A percentile compares a stretch with the other conserved stretches of the same genome.
Evolutionary conservation across 495 filamentous ascomycete species (phyloP).

Genomic region (Monascus purpureus): DNA sequence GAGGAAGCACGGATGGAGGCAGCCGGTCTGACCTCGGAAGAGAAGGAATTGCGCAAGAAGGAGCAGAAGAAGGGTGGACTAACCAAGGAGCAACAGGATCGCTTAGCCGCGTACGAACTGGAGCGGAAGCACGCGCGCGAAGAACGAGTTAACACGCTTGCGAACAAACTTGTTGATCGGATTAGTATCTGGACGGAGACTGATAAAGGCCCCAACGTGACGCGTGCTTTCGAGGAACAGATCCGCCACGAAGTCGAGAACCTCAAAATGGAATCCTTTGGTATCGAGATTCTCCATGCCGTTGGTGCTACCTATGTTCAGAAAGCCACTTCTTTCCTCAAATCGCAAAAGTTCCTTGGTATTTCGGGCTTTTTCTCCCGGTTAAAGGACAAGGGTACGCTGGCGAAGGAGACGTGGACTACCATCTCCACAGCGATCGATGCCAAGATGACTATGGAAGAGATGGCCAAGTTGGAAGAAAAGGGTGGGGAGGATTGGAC

Average conservation of each 20-base stretch:
- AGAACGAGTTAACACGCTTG: constrained; percentile 73
- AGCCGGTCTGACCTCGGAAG: constrained; percentile 57
- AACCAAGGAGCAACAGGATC: constrained; percentile 79
- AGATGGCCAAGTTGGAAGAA: constrained; percentile 95
- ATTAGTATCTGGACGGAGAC: constrained; percentile 96
- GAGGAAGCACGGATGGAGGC: constrained; percentile 64
- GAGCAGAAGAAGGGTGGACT: constrained; percentile 82
- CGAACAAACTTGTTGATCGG: constrained; percentile 74
- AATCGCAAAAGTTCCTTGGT: constrained; percentile 92
- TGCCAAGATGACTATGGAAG: constrained; percentile 96
- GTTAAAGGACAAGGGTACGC: constrained; percentile 90
- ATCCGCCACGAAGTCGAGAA: constrained; percentile 93
- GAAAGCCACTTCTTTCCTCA: constrained; percentile 77
- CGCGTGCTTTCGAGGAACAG: constrained; percentile 81
- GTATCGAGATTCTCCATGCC: constrained; percentile 90
- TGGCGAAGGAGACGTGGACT: constrained; percentile 96
- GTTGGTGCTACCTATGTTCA: constrained; percentile 80
- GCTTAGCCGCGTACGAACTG: constrained; percentile 72
- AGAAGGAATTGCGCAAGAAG: constrained; percentile 63
- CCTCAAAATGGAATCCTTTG: constrained; percentile 98
- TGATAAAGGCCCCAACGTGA: constrained; percentile 76
- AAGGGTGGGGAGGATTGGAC: constrained; percentile 96
- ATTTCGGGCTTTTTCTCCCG: constrained; percentile 87
- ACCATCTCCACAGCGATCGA: constrained; percentile 97
- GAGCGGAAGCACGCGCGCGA: constrained; percentile 77